Evolutionary conservation across 2,329 filamentous ascomycete genomes (phyloP), one percentile per base, ranked within the genome.

Genomic region (Pseudogymnoascus sp.): DNA sequence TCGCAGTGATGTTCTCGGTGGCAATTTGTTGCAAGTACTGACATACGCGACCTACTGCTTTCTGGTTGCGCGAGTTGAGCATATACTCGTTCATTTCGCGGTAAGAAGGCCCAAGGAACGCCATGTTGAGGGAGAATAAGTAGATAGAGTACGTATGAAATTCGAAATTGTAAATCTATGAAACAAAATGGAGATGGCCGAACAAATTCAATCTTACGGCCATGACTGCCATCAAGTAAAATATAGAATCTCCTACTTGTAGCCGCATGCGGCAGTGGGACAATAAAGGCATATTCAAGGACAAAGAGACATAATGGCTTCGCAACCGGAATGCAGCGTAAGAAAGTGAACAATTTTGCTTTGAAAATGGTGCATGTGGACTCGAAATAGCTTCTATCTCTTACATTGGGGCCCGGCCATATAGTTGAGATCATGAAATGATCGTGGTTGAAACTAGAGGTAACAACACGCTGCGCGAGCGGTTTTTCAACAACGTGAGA

Each of bases 261-360:
- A 17, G 47, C 47, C 47, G 47, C 47, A 54, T 54, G 29, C 47
- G 47, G 29, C 47, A 54, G 47, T 54, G 33, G 47, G 15, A 54
- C 47, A 54, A 35, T 54, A 54, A 54, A 54, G 47, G 35, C 47
- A 54, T 54, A 33, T 15, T 13, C 47, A 54, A 54, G 47, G 47
- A 54, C 47, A 54, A 54, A 33, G 29, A 54, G 47, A 54, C 10
- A 8, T 33, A 17, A 54, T 33, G 5, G 10, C 29, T 54, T 54
- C 5, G 47, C 47, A 54, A 54, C 47, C 29, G 47, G 47, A 8
- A 21, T 7, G n/a, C 29, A 21, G 10, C 15, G 15, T 9, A 54
- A 33, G n/a, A 54, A 33, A 33, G 26, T 10, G n/a, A 54, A 54
- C 29, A 33, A 33, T 54, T 54, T 3, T 15, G 1, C 10, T 33